Conservation (phyloP, 768 basidiomycete genomes). For the Suillus hirtellus region DNA sequence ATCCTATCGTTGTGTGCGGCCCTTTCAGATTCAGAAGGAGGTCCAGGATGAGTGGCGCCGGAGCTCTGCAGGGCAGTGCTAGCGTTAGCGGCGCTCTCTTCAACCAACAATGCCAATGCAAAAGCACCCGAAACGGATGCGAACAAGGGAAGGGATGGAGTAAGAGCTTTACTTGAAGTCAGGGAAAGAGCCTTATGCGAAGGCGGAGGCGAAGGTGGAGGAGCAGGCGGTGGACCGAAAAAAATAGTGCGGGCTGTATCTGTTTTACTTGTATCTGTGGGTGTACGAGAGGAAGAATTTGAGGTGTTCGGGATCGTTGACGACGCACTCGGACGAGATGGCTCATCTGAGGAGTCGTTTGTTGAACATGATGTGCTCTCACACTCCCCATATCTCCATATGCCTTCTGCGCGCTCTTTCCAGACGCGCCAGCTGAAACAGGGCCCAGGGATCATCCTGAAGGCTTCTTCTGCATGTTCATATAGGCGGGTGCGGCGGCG, state of each 20-base stretch:
- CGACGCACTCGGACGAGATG: slow-evolving; percentile 1
- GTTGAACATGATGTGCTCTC: slow-evolving; percentile 20
- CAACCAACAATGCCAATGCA: slow-evolving; percentile 54
- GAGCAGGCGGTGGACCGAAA: slow-evolving; percentile 23
- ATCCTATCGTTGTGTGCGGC: background rate
- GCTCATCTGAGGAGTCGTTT: background rate
- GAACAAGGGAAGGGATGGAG: slow-evolving; percentile 46
- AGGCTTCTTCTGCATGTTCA: slow-evolving; percentile 40
- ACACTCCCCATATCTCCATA: slow-evolving; percentile 43
- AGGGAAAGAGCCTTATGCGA: slow-evolving; percentile 11
- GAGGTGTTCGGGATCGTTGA: slow-evolving; percentile 8
- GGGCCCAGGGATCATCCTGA: slow-evolving; percentile 43
- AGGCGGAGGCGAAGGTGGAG: slow-evolving; percentile 13
- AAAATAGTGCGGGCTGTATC: slow-evolving; percentile 34
- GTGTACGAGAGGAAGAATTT: slow-evolving; percentile 5
- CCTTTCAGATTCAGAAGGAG: slow-evolving; percentile 18
- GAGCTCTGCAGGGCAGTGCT: slow-evolving; percentile 4
- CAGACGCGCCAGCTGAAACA: slow-evolving; percentile 52
- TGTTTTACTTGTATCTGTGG: slow-evolving; percentile 19
- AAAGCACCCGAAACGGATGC: slow-evolving; percentile 57
- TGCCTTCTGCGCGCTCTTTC: slow-evolving; percentile 42
- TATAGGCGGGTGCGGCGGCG: slow-evolving; percentile 39
- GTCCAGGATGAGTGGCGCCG: slow-evolving; percentile 7
- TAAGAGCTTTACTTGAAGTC: background rate
- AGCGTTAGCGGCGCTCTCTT: slow-evolving; percentile 17